Percentiles rank a stretch among this genome's conserved stretches.
Evolutionary conservation across 2,329 filamentous ascomycete species (phyloP).

Genomic region (Neocucurbitaria cava): DNA sequence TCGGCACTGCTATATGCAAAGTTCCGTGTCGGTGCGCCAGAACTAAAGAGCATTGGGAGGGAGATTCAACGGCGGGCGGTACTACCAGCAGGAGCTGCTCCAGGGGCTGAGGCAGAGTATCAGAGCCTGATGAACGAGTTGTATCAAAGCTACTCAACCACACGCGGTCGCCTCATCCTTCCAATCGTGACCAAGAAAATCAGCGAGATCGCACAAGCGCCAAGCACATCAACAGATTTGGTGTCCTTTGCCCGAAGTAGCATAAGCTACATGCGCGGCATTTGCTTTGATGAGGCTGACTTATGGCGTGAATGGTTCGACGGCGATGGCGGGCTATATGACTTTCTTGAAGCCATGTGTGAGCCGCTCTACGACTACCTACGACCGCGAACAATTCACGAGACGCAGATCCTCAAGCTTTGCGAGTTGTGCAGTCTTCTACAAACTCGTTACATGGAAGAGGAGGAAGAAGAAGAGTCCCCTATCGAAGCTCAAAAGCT

Average conservation of each 20-base stretch:
- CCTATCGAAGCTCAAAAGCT: constrained; percentile 61
- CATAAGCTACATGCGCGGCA: constrained; percentile 69
- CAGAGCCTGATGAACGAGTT: constrained; percentile 71
- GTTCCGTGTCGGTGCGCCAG: constrained; percentile 70
- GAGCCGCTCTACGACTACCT: constrained; percentile 73
- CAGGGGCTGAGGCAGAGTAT: constrained; percentile 67
- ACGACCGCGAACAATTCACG: constrained; percentile 69
- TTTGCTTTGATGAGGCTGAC: constrained; percentile 72
- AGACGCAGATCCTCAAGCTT: constrained; percentile 69
- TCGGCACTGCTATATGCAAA: constrained; percentile 75
- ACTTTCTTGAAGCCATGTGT: constrained; percentile 71
- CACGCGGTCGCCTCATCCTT: constrained; percentile 64
- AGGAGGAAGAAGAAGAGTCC: constrained; percentile 57
- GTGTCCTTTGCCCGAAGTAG: constrained; percentile 69
- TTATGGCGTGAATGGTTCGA: constrained; percentile 73
- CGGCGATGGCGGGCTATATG: constrained; percentile 67
- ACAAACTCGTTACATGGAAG: constrained; percentile 69
- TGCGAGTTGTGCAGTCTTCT: constrained; percentile 72
- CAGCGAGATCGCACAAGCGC: constrained; percentile 62
- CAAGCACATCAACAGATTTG: constrained; percentile 68
- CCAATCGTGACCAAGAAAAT: constrained; percentile 70
- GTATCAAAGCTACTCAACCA: constrained; percentile 68
- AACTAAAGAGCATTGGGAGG: constrained; percentile 69
- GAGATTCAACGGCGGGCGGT: constrained; percentile 73
- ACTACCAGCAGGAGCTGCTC: constrained; percentile 64